A percentile compares a stretch with the other conserved stretches of the same genome.
Evolutionary conservation across 495 filamentous ascomycete species (phyloP).

Genomic region (Aspergillus conjunctus): DNA sequence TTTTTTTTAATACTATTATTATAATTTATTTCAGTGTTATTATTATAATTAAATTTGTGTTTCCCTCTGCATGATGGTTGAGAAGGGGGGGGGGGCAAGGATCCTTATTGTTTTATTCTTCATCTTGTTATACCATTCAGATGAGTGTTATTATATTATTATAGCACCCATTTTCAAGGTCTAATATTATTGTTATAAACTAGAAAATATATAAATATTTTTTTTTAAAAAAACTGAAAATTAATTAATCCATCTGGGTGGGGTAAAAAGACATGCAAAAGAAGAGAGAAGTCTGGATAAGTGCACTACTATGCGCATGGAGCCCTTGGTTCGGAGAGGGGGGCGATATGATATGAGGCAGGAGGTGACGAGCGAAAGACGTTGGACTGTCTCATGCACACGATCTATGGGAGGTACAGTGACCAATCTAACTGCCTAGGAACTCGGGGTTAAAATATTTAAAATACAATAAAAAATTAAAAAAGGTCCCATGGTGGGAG

Average conservation of each 20-base stretch:
- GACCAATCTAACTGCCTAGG: conserved; percentile 3
- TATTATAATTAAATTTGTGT: too few species aligned
- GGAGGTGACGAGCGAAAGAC: conserved; percentile 13
- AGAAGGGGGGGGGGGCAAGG: too few species aligned
- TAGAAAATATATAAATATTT: background rate
- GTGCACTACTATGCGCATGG: conserved; percentile 5
- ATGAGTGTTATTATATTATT: background rate
- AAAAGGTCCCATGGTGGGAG: background rate
- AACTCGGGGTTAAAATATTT: background rate
- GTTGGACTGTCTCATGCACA: conserved; percentile 20
- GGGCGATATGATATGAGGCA: conserved; percentile 4
- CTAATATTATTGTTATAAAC: background rate
- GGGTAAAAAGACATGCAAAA: conserved; percentile 21
- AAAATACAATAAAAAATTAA: background rate
- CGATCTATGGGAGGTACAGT: conserved; percentile 7
- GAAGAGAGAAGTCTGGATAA: conserved; percentile 20
- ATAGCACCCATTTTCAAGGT: background rate
- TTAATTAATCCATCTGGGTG: conserved; percentile 18
- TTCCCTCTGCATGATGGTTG: too few species aligned
- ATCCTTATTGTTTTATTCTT: too few species aligned
- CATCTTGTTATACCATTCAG: too few species aligned
- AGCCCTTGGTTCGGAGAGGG: conserved; percentile 20
- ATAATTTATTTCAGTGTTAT: background rate
- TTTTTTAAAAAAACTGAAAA: background rate
- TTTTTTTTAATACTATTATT: conserved; percentile 5